Conservation (phyloP, 2,329 filamentous ascomycete species). For the Raffaelea ambrosiae region DNA sequence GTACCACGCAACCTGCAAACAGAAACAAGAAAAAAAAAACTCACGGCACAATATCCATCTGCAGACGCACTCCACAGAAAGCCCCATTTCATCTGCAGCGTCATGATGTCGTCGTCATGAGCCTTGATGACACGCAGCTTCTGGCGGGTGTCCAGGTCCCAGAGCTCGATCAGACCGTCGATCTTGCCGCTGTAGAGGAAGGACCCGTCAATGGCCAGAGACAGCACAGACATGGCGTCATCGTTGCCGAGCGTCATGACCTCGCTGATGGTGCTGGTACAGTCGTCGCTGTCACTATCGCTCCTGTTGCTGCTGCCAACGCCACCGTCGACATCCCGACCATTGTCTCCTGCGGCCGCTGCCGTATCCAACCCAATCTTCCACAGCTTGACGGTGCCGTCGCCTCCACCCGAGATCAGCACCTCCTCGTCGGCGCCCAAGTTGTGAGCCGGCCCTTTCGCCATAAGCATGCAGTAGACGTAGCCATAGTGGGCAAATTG, state of each 20-base stretch:
- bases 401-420: conserved; percentile 82
- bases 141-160: conserved; percentile 93
- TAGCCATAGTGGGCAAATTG: conserved; percentile 95
- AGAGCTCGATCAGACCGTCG: conserved; percentile 83
- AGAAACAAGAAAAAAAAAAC: conserved; percentile 16
- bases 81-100: conserved; percentile 76
- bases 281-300: conserved; percentile 37
- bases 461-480: conserved; percentile 90
- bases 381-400: conserved; percentile 95
- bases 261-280: conserved; percentile 56
- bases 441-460: conserved; percentile 58
- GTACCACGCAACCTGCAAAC: no score
- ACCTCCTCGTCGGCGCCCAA: conserved; percentile 69
- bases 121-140: conserved; percentile 78
- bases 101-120: conserved; percentile 74
- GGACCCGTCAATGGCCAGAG: conserved; percentile 77
- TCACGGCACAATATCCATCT: conserved; percentile 76
- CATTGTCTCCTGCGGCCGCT: conserved; percentile 18
- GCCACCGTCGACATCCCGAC: conserved; percentile 37
- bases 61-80: conserved; percentile 82
- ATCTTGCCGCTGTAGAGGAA: conserved; percentile 89
- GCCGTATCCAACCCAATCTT: conserved; percentile 36
- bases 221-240: conserved; percentile 59
- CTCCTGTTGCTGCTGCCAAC: conserved; percentile 31
- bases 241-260: conserved; percentile 57